Base-by-base conservation (phyloP, 192 early-diverging fungal genomes). In the Thamnidium elegans region DNA sequence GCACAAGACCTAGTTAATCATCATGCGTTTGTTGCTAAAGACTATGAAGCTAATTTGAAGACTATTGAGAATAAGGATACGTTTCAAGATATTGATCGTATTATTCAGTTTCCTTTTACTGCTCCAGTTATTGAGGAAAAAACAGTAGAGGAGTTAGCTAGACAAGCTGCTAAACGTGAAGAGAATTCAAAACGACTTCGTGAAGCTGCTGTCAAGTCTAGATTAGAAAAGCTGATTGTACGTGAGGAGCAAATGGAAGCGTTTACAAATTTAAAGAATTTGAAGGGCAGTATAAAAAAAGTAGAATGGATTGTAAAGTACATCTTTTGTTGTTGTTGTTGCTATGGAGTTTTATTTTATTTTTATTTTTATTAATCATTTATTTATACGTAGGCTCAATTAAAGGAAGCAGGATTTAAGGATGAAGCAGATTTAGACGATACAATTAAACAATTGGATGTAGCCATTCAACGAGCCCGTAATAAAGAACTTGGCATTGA, bases 401-500 rank as follows among this genome's bases (percentile, higher is more conserved):
- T 95, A 5, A 79, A 80, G 47, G 74, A 81, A 15, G 63, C 79
- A 42, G 89, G 89, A 6, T 78, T 93, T 50, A 76, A 82, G 50
- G 77, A 85, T 21, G 90, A 91, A 64, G 77, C 76, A 0, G 92
- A 95, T 44, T 71, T 95, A 60, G 86, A 90, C 45, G 81, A 84
- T 9, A 84, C 82, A 3, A 90, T 95, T 48, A 84, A 90, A 32
- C 86, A 80, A 43, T 73, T 85, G 0, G 88, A 92, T 55, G 74
- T 77, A 32, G 72, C 82, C 1, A 87, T 96, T 47, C 80, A 78
- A 19, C 79, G 85, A 23, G 89, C 91, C 0, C 77, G 87, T 36
- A 94, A 92, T 72, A 90, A 89, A 62, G 87, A 90, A 58, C 75
- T 91, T 4, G 94, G 94, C 3, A 86, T 89, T 50, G 90, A 91